Base-by-base conservation (phyloP, 345 rosid genomes). In the Erucastrum elatum region DNA sequence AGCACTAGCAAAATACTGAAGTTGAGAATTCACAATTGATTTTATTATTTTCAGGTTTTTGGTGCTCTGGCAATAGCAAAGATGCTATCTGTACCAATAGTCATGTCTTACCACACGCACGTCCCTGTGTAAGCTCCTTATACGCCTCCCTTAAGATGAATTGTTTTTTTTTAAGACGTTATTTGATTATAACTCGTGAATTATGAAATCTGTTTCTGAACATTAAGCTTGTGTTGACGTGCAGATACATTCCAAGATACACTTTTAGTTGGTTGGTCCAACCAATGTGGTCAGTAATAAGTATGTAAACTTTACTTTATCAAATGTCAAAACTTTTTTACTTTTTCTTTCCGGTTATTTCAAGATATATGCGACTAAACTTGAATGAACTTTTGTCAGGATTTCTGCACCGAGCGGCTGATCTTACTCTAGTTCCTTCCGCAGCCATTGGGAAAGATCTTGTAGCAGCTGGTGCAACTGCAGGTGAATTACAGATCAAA, bases 61-160 rank as follows among this genome's bases (percentile, higher is more conserved):
- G 98, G 99, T 71, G 99, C 99, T 21, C 92, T 95, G 6, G 79
- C 80, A 35, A 95, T 95, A 76, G 93, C 97, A 46, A 95, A 95
- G 83, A 75, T 95, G 82, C 70, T 95, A 71, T 86, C 87, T 6
- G 98, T 95, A n/a, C 99, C 99, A 56, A 89, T 95, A 27, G 98
- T 95, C 72, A 93, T 95, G 99, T 95, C 99, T 34, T 93, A 95
- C 79, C 99, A 95, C 84, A 95, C 98, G 71, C 99, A 95, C 71
- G 99, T 95, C 66, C 99, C 99, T 44, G 98, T 95, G 99, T 95
- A 84, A 90, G 99, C 86, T 79, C 58, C 72, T 75, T 65, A 21
- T 75, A 64, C 68, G 35, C 65, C 44, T 58, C 17, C 56, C 56
- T 49, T 6, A 58, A 26, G 7, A 56, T 71, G 17, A 13, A 21